Evolutionary conservation across 2,329 filamentous ascomycete genomes (phyloP), one percentile per base, ranked within the genome.

Genomic region (Kalmusia sp.): DNA sequence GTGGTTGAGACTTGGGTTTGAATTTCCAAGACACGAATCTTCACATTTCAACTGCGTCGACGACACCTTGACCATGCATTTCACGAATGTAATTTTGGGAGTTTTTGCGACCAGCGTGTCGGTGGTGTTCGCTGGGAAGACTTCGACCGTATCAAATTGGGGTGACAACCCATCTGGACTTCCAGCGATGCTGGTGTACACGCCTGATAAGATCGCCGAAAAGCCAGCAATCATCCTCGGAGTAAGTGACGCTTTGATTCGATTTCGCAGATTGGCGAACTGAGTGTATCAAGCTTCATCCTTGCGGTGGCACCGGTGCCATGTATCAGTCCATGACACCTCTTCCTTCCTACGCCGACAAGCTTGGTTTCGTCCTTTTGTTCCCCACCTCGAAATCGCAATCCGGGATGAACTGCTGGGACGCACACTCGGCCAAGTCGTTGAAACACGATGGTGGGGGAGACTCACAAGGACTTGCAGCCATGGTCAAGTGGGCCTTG

Each of bases 331-430:
- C 62, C 3, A 76, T 74, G 25, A 80, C 81, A 2, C 78, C 79
- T 22, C 86, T 81, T 64, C 79, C 80, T 17, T 69, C 74, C 2
- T 70, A 82, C 11, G 82, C 84, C n/a, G 79, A 80, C 57, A 64
- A 75, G 48, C 74, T 84, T 49, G 83, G 82, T 39, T 85, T 81
- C 67, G 83, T 87, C 44, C 78, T 83, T 55, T 80, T 86, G 59
- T 86, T 81, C 68, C 82, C 82, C 1, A 71, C 78, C 17, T 39
- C 31, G 31, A 33, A 33, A 11, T 11, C 31, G 15, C 31, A 33
- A 33, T n/a, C 12, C 12, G 39, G 39, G 21, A 22, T 43, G 11
- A 44, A 44, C 56, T 86, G 84, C 73, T 86, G 83, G 83, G 84
- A 86, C 49, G 80, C 84, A 9, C 80, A 80, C 11, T 82, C 79